Conservation (phyloP, 768 basidiomycete species). For the Rubroboletus pulcherrimus region DNA sequence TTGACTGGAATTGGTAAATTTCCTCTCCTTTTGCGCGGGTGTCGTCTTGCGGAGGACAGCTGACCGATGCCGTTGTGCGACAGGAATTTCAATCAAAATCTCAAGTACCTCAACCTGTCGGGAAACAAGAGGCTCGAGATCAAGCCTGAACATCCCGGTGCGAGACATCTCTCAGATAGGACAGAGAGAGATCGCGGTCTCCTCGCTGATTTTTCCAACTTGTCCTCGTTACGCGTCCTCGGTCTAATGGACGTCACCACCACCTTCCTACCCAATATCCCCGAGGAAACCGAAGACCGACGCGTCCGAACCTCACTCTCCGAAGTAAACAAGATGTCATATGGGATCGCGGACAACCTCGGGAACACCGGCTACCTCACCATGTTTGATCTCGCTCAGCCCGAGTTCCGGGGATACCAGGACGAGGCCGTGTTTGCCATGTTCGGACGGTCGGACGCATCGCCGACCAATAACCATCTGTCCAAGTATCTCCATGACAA, state of each 20-base stretch:
- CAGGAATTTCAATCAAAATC: conserved; percentile 95
- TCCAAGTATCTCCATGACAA: conserved; percentile 83
- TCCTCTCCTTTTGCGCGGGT: background rate
- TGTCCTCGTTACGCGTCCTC: conserved; percentile 80
- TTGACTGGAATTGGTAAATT: conserved; percentile 96
- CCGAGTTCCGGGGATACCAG: conserved; percentile 70
- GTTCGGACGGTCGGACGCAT: conserved; percentile 75
- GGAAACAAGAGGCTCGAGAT: conserved; percentile 97
- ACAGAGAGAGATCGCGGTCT: conserved; percentile 31
- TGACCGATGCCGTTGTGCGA: background rate
- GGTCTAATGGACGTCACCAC: conserved; percentile 97
- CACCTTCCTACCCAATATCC: conserved; percentile 59
- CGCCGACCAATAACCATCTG: conserved; percentile 58
- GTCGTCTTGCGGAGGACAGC: background rate
- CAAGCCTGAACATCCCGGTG: conserved; percentile 58
- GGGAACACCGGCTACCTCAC: conserved; percentile 75
- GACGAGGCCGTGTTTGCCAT: conserved; percentile 93
- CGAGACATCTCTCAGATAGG: conserved; percentile 28
- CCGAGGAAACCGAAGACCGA: conserved; percentile 82
- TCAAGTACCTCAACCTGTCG: conserved; percentile 93
- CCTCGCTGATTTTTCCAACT: conserved; percentile 82
- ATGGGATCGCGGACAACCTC: conserved; percentile 93
- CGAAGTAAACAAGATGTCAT: conserved; percentile 87
- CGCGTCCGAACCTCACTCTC: conserved; percentile 90
- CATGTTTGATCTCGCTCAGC: conserved; percentile 91